Conservation (phyloP, 805 yeast species). For the Saccharomycopsis sp. region DNA sequence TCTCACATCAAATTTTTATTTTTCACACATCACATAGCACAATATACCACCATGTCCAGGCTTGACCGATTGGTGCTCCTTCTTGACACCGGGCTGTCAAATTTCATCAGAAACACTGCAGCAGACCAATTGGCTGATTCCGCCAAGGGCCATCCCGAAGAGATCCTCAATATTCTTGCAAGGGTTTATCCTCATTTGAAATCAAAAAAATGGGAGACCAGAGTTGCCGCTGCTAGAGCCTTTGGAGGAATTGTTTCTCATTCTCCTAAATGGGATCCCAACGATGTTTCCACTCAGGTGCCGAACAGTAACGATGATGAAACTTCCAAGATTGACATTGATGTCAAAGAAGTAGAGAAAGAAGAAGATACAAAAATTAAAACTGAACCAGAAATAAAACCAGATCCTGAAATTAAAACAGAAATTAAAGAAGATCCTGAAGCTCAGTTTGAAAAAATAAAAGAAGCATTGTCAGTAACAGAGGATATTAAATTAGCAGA, state of each 20-base stretch:
- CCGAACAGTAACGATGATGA: conserved; percentile 6
- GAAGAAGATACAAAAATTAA: conserved; percentile 9
- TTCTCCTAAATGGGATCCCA: conserved; percentile 76
- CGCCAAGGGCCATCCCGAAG: conserved; percentile 93
- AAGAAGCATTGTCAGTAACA: conserved; percentile 18
- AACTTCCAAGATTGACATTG: conserved; percentile 19
- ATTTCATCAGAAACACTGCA: conserved; percentile 87
- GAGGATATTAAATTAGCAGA: conserved; percentile 22
- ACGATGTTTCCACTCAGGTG: too few species aligned
- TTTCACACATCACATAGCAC: too few species aligned
- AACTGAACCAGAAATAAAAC: conserved; percentile 16
- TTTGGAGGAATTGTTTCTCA: conserved; percentile 85
- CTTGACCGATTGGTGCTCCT: conserved; percentile 33
- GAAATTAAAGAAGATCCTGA: conserved; percentile 20
- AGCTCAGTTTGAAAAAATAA: conserved; percentile 7
- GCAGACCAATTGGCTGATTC: conserved; percentile 94
- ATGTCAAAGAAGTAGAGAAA: conserved; percentile 13
- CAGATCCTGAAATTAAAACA: conserved; percentile 21
- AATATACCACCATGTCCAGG: conserved; percentile 25
- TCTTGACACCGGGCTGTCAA: conserved; percentile 91
- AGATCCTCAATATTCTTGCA: conserved; percentile 67
- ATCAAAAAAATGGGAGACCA: conserved; percentile 88
- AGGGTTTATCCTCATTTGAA: conserved; percentile 84
- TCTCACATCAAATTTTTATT: too few species aligned
- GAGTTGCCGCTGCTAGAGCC: conserved; percentile 90